A percentile compares a stretch with the other conserved stretches of the same genome.
phyloP scores from a whole-genome alignment of 805 yeast genomes.

The Saturnispora ahearnii region DNA sequence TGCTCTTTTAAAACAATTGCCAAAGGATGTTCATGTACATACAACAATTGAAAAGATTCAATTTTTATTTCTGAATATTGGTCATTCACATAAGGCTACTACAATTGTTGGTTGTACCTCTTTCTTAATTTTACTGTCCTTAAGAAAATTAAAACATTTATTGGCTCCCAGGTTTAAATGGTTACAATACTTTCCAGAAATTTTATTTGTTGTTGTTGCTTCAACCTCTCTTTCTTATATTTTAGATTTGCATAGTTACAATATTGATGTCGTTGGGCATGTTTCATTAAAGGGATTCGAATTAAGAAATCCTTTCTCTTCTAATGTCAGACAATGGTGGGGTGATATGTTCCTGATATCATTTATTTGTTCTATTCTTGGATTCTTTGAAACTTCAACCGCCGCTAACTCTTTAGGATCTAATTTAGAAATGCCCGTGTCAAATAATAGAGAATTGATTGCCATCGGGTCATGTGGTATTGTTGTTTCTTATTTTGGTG shows the following conservation, averaged over 20 bases:
- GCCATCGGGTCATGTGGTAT: constrained; percentile 78
- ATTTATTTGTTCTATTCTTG: constrained; percentile 72
- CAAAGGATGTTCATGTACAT: constrained; percentile 42
- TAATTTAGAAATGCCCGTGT: constrained; percentile 58
- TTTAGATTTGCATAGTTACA: constrained; percentile 41
- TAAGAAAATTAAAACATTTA: constrained; percentile 35
- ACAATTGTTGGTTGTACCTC: constrained; percentile 48
- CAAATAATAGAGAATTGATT: constrained; percentile 83
- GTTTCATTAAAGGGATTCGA: constrained; percentile 43
- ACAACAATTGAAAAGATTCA: constrained; percentile 63
- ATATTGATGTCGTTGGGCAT: constrained; percentile 63
- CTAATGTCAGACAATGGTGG: constrained; percentile 37
- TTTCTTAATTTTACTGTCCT: constrained; percentile 35
- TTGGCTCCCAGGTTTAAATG: constrained; percentile 29
- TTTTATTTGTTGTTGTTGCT: constrained; percentile 59
- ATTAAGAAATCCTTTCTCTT: constrained; percentile 52
- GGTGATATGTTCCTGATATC: constrained; percentile 56
- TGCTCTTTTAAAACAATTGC: constrained; percentile 35
- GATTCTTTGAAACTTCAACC: constrained; percentile 88
- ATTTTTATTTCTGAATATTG: constrained; percentile 44
- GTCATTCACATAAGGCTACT: constrained; percentile 49
- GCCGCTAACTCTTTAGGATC: constrained; percentile 84
- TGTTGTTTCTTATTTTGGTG: constrained; percentile 48
- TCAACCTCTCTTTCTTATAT: constrained; percentile 44
- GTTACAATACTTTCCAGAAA: constrained; percentile 74